Conservation (phyloP, 2,329 filamentous ascomycete genomes). For the Colletotrichum spaethianum region DNA sequence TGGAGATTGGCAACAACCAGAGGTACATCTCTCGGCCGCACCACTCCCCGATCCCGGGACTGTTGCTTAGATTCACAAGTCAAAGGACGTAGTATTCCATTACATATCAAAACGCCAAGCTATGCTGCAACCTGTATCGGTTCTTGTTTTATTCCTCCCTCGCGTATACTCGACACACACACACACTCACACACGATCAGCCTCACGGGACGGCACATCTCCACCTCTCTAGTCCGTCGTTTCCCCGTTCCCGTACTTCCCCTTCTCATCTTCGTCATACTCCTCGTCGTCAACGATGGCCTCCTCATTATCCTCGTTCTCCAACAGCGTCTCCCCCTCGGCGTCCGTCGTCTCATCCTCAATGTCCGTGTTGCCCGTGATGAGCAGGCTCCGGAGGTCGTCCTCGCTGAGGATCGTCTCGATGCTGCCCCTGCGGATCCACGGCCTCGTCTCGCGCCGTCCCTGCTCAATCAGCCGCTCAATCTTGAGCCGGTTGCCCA, state of each 20-base stretch:
- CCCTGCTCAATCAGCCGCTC: slow-evolving; percentile 79
- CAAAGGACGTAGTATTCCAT: not conserved
- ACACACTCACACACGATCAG: no score
- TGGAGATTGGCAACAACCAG: no score
- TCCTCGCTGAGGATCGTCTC: slow-evolving; percentile 75
- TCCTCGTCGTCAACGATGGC: slow-evolving; percentile 38
- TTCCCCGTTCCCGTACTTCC: not conserved
- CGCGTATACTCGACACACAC: not conserved
- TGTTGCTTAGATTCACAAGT: not conserved
- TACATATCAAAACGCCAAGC: not conserved
- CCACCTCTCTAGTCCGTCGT: slow-evolving; percentile 1
- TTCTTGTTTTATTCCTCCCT: not conserved
- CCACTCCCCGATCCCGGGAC: not conserved
- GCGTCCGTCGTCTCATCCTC: slow-evolving; percentile 45
- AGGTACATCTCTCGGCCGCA: no score
- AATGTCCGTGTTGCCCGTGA: slow-evolving; percentile 41
- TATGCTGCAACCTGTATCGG: slow-evolving; percentile 3
- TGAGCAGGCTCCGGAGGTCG: slow-evolving; percentile 66
- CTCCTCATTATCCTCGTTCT: slow-evolving; percentile 47
- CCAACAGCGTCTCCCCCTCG: slow-evolving; percentile 47
- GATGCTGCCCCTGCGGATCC: slow-evolving; percentile 65
- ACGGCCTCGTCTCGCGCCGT: slow-evolving; percentile 66
- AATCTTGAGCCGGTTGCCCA: slow-evolving; percentile 87
- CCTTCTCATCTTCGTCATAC: not conserved
- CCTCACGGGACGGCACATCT: not conserved